A percentile compares a stretch with the other conserved stretches of the same genome.
phyloP scores from a whole-genome alignment of 2,329 filamentous ascomycete species.

The Hysterium pulicare region DNA sequence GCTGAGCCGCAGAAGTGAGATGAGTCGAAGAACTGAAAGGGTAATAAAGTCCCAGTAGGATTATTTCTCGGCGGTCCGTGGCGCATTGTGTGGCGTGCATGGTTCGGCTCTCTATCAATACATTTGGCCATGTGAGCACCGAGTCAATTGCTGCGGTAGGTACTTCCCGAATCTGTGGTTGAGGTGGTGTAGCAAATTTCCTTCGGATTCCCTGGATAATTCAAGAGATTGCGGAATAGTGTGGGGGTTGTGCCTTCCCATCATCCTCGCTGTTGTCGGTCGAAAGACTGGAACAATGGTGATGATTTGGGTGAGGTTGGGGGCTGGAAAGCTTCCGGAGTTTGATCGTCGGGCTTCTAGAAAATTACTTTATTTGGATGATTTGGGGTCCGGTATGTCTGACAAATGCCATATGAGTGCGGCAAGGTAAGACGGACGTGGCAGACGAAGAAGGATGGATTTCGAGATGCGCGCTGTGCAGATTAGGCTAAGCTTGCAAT shows the following conservation, averaged over 20 bases:
- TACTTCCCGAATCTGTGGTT: background rate
- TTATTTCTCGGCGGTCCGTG: background rate
- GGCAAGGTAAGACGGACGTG: too few relatives aligned
- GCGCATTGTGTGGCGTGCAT: background rate
- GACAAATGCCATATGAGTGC: background rate
- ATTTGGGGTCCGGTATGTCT: background rate
- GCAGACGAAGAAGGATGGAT: background rate
- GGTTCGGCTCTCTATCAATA: background rate
- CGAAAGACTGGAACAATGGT: background rate
- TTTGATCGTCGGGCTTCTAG: conserved; percentile 1
- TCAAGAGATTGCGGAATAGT: background rate
- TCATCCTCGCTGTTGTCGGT: background rate
- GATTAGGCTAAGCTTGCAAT: background rate
- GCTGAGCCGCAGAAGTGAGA: background rate
- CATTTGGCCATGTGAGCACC: background rate
- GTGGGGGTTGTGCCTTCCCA: background rate
- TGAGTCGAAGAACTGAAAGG: background rate
- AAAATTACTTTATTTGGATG: conserved; percentile 3
- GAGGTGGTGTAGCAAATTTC: background rate
- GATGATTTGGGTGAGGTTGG: background rate
- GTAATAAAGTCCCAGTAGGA: background rate
- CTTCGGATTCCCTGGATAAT: background rate
- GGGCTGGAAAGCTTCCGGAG: background rate
- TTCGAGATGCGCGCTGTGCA: background rate
- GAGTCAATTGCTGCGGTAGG: background rate